A percentile compares a stretch with the other conserved stretches of the same genome.
These are phyloP conservation scores for Fraxinus paxiana DNA, from an alignment of 305 asterid species.

Conservation along the genomic window DNA sequence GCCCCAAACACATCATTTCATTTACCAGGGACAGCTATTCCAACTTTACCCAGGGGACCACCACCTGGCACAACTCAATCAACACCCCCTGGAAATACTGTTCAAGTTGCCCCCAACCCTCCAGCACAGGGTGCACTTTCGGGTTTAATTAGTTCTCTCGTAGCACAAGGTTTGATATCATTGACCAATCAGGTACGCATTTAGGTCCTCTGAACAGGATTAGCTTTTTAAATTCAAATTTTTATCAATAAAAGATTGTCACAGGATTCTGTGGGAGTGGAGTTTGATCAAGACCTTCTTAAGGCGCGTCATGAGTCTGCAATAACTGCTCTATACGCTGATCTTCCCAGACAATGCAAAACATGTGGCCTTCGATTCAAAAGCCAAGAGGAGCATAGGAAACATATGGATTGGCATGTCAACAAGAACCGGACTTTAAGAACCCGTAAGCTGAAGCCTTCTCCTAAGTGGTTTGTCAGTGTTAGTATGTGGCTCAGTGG, in stretches of 20 bases:
- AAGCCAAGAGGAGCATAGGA: conserved; percentile 87
- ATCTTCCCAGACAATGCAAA: conserved; percentile 90
- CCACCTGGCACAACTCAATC: conserved; percentile 40
- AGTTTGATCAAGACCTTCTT: conserved; percentile 71
- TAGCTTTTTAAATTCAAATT: neutral
- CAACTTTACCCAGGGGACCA: conserved; percentile 43
- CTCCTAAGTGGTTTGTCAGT: conserved; percentile 87
- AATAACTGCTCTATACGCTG: conserved; percentile 61
- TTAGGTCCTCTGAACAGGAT: neutral
- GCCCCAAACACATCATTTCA: conserved; percentile 44
- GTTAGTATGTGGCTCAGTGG: conserved; percentile 83
- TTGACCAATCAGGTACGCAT: conserved; percentile 47
- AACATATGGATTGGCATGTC: conserved; percentile 99
- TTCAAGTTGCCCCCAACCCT: conserved; percentile 45
- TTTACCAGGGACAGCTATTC: conserved; percentile 39
- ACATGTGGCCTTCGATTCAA: conserved; percentile 82
- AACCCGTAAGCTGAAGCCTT: conserved; percentile 76
- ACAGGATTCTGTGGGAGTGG: conserved; percentile 68
- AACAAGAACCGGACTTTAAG: conserved; percentile 68
- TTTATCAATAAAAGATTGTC: conserved; percentile 11
- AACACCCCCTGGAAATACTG: conserved; percentile 37
- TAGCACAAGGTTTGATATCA: conserved; percentile 84
- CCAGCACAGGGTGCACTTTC: conserved; percentile 49
- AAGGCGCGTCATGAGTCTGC: conserved; percentile 67
- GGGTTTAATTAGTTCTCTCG: conserved; percentile 58